Percentiles rank a stretch among this genome's conserved stretches.
phyloP scores from a whole-genome alignment of 176 grass and related monocot species.

The Aegilops speltoides region DNA sequence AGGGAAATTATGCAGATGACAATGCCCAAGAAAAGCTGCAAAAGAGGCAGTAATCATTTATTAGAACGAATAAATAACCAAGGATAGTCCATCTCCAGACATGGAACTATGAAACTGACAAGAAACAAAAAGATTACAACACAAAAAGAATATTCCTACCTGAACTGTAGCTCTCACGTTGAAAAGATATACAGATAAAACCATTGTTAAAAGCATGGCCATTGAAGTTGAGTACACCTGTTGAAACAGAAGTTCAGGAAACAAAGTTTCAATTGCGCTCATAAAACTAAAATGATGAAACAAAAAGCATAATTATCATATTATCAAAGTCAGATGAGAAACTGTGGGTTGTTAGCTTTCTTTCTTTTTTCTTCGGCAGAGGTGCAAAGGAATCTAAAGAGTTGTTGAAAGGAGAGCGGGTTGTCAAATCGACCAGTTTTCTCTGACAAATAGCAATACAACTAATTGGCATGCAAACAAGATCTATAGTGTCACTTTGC shows the following conservation, averaged over 20 bases:
- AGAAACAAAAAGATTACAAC: not conserved
- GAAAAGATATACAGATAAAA: conserved; percentile 89
- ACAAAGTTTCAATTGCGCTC: not conserved
- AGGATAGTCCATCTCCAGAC: conserved; percentile 7
- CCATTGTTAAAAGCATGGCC: conserved; percentile 95
- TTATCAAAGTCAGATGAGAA: not conserved
- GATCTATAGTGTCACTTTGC: not conserved
- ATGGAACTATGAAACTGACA: conserved; percentile 1
- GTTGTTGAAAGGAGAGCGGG: not conserved
- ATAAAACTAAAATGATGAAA: not conserved
- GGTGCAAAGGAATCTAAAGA: conserved; percentile 17
- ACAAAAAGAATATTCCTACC: conserved; percentile 42
- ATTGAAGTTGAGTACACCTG: conserved; percentile 99
- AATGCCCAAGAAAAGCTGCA: conserved; percentile 98
- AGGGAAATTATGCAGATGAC: conserved; percentile 91
- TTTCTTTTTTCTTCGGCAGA: not conserved
- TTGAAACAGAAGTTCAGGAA: conserved; percentile 28
- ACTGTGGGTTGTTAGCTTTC: not conserved
- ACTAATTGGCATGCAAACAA: not conserved
- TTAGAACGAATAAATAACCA: conserved; percentile 32
- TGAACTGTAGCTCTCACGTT: conserved; percentile 84
- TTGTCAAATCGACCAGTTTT: not conserved
- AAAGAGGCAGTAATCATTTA: conserved; percentile 13
- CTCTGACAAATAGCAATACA: not conserved
- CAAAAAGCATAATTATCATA: not conserved